Evolutionary conservation across 306 rosid species (phyloP).

Genomic region (Boehmeria nivea): DNA sequence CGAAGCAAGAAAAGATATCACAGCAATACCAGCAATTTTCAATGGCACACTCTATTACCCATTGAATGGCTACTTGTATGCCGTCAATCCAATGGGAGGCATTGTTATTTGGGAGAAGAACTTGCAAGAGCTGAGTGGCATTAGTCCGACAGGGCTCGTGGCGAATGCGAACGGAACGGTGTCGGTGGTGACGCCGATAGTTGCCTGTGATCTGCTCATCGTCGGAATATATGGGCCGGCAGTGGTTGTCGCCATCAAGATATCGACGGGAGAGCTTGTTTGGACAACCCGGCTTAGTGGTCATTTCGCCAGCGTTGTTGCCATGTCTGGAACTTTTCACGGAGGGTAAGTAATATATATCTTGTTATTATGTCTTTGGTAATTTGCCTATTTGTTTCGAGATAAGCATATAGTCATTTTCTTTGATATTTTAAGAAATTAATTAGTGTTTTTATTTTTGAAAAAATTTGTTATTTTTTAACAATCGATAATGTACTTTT

Average conservation of each 20-base stretch:
- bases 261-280: slow-evolving; percentile 36
- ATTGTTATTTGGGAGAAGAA: slow-evolving; percentile 33
- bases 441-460: too few species aligned
- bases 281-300: slow-evolving; percentile 43
- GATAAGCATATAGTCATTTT: too few species aligned
- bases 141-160: slow-evolving; percentile 27
- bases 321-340: slow-evolving; percentile 63
- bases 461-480: too few species aligned
- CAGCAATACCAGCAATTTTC: slow-evolving; percentile 47
- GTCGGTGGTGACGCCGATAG: slow-evolving; percentile 47
- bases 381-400: too few species aligned
- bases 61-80: slow-evolving; percentile 52
- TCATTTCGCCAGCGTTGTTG: slow-evolving; percentile 19
- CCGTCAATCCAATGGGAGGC: slow-evolving; percentile 34
- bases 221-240: slow-evolving; percentile 56
- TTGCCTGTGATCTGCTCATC: slow-evolving; percentile 27
- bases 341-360: slow-evolving; percentile 51
- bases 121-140: slow-evolving; percentile 29
- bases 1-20: slow-evolving; percentile 45
- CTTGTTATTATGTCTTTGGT: too few species aligned
- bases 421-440: too few species aligned
- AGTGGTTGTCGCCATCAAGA: slow-evolving; percentile 35
- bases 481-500: too few species aligned
- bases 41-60: slow-evolving; percentile 43
- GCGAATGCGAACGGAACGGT: slow-evolving; percentile 34